These are phyloP conservation scores for Mariannaea sp. DNA, from an alignment of 2,329 filamentous ascomycete species.

Conservation along the genomic window DNA sequence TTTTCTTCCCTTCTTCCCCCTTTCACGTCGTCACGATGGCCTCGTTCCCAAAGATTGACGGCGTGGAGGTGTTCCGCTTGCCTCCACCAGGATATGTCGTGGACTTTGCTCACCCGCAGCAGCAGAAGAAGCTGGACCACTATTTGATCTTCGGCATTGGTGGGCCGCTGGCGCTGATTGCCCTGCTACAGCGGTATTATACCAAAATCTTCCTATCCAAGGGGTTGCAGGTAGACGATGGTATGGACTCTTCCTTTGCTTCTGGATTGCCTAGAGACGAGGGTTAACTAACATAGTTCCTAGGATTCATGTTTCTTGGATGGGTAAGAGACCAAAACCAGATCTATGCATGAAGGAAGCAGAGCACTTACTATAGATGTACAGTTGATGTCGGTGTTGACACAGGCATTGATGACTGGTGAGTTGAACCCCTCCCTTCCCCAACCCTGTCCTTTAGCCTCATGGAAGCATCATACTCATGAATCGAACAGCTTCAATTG, in stretches of 20 bases:
- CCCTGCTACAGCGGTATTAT: constrained; percentile 39
- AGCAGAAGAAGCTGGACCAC: constrained; percentile 15
- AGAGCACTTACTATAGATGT: not conserved
- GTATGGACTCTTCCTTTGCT: constrained; percentile 13
- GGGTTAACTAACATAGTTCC: not conserved
- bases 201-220: constrained; percentile 38
- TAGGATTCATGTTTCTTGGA: constrained; percentile 36
- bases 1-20: too few relatives aligned
- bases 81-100: constrained; percentile 37
- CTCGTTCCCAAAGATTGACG: constrained; percentile 31
- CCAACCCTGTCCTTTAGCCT: not conserved
- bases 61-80: constrained; percentile 31
- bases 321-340: constrained; percentile 22
- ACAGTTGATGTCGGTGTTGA: constrained; percentile 21
- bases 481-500: constrained; percentile 19
- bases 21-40: constrained; percentile 8
- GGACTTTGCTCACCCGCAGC: constrained; percentile 19
- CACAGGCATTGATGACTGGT: constrained; percentile 25
- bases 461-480: not conserved
- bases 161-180: constrained; percentile 32
- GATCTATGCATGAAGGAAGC: not conserved
- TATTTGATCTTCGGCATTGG: constrained; percentile 35
- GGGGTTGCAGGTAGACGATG: constrained; percentile 34
- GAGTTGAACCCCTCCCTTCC: not conserved
- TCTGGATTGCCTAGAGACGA: too few relatives aligned